Evolutionary conservation across 2,329 filamentous ascomycete genomes (phyloP).

Genomic region (Colletotrichum sp.): DNA sequence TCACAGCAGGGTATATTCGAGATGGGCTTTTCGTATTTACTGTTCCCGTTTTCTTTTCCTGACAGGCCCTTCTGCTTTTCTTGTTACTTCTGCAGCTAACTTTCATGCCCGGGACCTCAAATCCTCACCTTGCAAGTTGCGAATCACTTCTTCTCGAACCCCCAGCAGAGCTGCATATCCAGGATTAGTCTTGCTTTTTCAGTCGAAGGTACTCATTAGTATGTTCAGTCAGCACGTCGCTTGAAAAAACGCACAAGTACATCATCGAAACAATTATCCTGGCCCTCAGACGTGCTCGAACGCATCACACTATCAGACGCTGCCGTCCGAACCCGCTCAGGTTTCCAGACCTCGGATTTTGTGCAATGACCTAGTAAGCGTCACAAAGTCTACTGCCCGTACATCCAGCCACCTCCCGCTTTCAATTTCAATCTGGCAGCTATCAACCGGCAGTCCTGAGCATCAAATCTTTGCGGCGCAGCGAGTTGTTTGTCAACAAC

Average conservation of each 20-base stretch:
- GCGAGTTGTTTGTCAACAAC: not conserved
- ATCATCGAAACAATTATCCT: not conserved
- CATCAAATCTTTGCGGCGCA: not conserved
- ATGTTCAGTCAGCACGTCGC: not conserved
- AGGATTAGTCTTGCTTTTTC: not conserved
- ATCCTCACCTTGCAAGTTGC: not conserved
- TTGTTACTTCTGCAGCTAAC: not conserved
- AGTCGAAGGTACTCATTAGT: not conserved
- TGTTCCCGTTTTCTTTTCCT: not conserved
- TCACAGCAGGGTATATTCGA: not conserved
- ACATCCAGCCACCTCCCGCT: not conserved
- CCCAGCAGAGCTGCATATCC: not conserved
- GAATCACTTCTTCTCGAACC: not conserved
- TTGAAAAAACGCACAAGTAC: not conserved
- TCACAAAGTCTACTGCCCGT: not conserved
- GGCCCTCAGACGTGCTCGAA: not conserved
- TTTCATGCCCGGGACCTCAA: not conserved
- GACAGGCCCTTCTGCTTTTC: not conserved
- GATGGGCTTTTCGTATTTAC: not conserved
- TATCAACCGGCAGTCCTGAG: not conserved
- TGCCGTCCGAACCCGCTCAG: not conserved
- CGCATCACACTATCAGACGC: not conserved
- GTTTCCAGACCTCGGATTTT: not conserved
- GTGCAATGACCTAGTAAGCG: not conserved
- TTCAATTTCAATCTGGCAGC: not conserved